Percentiles rank a stretch among this genome's conserved stretches.
Conservation (phyloP, 2,329 filamentous ascomycete genomes). For the Hymenoscyphus salicellus region DNA sequence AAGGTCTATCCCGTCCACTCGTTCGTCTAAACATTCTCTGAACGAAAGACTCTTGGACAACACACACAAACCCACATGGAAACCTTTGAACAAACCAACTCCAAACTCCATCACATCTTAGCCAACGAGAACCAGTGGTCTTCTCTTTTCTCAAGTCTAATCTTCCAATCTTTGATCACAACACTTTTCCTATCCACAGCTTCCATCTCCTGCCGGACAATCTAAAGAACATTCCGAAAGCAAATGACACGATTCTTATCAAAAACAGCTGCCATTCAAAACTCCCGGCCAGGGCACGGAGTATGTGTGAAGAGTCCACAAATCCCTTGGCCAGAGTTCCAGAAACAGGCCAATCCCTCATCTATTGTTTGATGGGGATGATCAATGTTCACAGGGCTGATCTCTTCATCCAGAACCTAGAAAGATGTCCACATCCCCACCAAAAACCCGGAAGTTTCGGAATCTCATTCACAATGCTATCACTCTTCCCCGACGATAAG, state of each 20-base stretch:
- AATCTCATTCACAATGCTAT: neutral
- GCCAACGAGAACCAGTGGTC: neutral
- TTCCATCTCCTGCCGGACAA: neutral
- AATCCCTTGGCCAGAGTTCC: too few relatives aligned
- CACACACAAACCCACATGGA: neutral
- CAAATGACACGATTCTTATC: too few relatives aligned
- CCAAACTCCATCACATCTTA: neutral
- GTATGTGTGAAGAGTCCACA: too few relatives aligned
- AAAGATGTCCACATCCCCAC: neutral
- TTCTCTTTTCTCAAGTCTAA: neutral
- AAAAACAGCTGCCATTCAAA: too few relatives aligned
- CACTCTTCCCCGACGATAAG: neutral
- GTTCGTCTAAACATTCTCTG: neutral
- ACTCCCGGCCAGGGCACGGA: too few relatives aligned
- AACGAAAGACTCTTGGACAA: neutral
- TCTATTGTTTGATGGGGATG: too few relatives aligned
- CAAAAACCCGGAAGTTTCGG: conserved; percentile 2
- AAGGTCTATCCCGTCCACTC: neutral
- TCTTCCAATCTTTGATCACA: neutral
- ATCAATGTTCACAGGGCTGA: too few relatives aligned
- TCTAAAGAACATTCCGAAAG: too few relatives aligned
- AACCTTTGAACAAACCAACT: neutral
- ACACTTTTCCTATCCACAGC: neutral
- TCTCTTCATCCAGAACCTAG: too few relatives aligned
- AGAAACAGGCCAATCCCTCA: too few relatives aligned